phyloP scores from a whole-genome alignment of 768 basidiomycete genomes.

The Auricularia heimuer region DNA sequence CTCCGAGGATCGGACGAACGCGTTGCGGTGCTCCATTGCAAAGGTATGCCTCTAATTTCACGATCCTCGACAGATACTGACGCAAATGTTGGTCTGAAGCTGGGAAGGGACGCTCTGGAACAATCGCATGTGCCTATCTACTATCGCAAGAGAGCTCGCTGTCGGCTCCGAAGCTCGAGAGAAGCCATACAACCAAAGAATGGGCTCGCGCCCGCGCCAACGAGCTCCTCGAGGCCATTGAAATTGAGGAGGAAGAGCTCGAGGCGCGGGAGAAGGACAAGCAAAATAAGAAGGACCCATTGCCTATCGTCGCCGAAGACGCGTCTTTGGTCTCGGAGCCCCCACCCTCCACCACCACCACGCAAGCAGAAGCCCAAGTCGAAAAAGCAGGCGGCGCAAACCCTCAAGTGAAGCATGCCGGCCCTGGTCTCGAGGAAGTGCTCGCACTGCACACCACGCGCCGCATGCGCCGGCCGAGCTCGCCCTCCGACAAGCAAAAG shows the following conservation, averaged over 20 bases:
- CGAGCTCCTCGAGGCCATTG: slow-evolving; percentile 32
- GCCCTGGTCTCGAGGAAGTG: slow-evolving; percentile 38
- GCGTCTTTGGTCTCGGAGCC: not conserved
- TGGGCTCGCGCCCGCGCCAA: slow-evolving; percentile 39
- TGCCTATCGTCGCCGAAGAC: not conserved
- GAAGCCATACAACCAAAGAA: slow-evolving; percentile 38
- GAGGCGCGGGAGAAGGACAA: not conserved
- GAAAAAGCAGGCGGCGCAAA: no score
- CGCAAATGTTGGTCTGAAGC: slow-evolving; percentile 28
- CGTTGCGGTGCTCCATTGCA: slow-evolving; percentile 79
- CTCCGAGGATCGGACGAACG: slow-evolving; percentile 51
- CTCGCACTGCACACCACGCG: slow-evolving; percentile 60
- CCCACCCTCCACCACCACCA: not conserved
- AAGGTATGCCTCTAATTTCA: slow-evolving; percentile 38
- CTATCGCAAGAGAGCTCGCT: slow-evolving; percentile 46
- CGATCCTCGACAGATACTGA: not conserved
- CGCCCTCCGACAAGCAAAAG: slow-evolving; percentile 22
- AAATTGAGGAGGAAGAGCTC: slow-evolving; percentile 11
- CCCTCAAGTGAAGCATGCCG: slow-evolving; percentile 10
- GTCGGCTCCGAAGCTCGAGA: slow-evolving; percentile 36
- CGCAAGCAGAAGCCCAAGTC: not conserved
- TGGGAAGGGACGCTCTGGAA: slow-evolving; percentile 79
- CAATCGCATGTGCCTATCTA: slow-evolving; percentile 74
- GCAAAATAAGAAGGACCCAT: not conserved
- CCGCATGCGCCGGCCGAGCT: slow-evolving; percentile 45